phyloP scores from a whole-genome alignment of 805 yeast species.

The Kodamaea nitidulidarum region DNA sequence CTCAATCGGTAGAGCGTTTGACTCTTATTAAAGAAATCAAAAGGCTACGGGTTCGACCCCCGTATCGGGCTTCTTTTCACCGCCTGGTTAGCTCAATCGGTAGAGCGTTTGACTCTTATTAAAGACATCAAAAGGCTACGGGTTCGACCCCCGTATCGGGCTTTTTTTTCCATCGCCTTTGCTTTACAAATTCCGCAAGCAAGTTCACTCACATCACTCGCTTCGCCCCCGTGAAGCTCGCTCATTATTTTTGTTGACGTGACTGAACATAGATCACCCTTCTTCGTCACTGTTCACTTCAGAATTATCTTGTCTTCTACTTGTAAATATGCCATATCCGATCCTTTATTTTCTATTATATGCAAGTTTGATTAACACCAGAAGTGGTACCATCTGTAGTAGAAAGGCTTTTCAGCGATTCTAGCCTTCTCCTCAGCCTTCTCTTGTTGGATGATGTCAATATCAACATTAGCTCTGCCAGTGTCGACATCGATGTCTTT shows the following conservation, averaged over 20 bases:
- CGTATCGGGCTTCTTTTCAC: slow-evolving; percentile 7
- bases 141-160: slow-evolving; percentile 5
- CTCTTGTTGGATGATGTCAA: slow-evolving; percentile 53
- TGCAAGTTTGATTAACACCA: slow-evolving; percentile 42
- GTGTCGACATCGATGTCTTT: slow-evolving; percentile 54
- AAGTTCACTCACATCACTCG: too few species aligned
- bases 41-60: slow-evolving; percentile 9
- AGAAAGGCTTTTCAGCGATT: slow-evolving; percentile 42
- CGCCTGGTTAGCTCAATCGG: neutral
- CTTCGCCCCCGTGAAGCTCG: too few species aligned
- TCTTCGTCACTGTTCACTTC: too few species aligned
- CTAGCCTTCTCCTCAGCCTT: slow-evolving; percentile 52
- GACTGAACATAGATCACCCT: too few species aligned
- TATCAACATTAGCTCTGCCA: slow-evolving; percentile 57
- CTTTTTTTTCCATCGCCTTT: slow-evolving; percentile 1
- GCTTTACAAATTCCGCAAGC: too few species aligned
- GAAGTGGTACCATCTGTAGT: slow-evolving; percentile 47
- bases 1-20: slow-evolving; percentile 11
- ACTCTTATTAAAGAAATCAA: slow-evolving; percentile 9
- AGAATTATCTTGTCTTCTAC: too few species aligned
- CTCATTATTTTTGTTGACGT: too few species aligned
- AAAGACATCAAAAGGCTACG: slow-evolving; percentile 6
- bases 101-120: neutral
- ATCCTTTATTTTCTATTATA: neutral
- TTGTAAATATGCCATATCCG: too few species aligned